Evolutionary conservation across 2,329 filamentous ascomycete species (phyloP), one percentile per base, ranked within the genome.

Genomic region (Acrocalymma vagum): DNA sequence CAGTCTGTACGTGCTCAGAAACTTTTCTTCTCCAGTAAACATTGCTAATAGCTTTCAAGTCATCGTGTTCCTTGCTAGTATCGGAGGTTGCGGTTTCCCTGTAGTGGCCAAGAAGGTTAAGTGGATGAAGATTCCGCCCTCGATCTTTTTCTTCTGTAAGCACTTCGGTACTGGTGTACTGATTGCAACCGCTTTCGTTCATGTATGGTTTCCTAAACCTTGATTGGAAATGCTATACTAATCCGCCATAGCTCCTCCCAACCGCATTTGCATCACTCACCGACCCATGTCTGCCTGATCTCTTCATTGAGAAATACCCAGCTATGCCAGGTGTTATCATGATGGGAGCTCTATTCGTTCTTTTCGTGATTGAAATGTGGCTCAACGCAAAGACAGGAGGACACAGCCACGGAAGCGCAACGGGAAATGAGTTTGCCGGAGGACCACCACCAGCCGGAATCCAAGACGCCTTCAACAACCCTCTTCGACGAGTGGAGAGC

Each of bases 131-230:
- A 78, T 83, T 7, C 79, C 80, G 0, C 70, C 77, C 2, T 77
- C 74, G 50, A 60, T 81, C 21, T 83, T 84, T 65, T 84, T 84
- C 60, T 78, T 80, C 39, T 83, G 80, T 67, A 84, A 84, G 53
- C 81, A 84, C 55, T 71, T 71, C 36, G 68, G 89, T 60, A 94
- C 89, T 1, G 89, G 89, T 44, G 90, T 94, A 14, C 76, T 94
- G n/a, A 86, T 94, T 48, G 88, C 90, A 9, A 94, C 89, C 1
- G 88, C 89, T 39, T 94, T 94, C 60, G 88, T 93, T 17, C 88
- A 93, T 71, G 67, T 71, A 51, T 39, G 66, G 29, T 13, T 14
- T 13, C 15, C 18, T 15, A 6, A 21, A n/a, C 15, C 2, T 22
- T 3, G n/a, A 10, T 4, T 15, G 3, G 17, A 11, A 9, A 6